Base-by-base conservation (phyloP, 1,284 basidiomycete genomes). In the Schizopora paradoxa region DNA sequence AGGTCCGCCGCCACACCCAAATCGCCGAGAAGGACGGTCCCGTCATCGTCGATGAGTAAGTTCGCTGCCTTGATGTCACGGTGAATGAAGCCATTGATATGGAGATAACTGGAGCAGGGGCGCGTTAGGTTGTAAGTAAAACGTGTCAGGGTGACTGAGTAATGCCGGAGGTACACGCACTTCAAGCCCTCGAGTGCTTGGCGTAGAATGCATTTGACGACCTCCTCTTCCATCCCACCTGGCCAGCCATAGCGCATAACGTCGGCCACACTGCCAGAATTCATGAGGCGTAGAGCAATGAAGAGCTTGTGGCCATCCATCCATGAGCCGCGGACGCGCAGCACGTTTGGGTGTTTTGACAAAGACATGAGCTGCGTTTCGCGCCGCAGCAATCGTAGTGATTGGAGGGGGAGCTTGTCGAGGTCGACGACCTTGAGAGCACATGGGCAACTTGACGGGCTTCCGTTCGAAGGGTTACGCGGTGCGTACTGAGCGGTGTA, bases 361-460 rank as follows among this genome's bases (percentile, higher is more conserved):
- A 94, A 73, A 2, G 88, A 91, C 91, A 94, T 94, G 37, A 94
- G 73, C 45, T 88, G 88, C 0, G 91, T 93, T 64, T 94, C 91
- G 43, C 88, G 73, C 53, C 84, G 81, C 7, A 92, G 73, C 31
- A 86, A 76, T 10, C 73, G 68, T 21, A 90, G 70, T 0, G 87
- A 77, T 38, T 72, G 74, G 1, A 69, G 82, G 1, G 83, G 79
- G 25, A 87, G 75, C 34, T 74, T 71, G 61, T 94, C 91, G 44
- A 94, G 79, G 60, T 94, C 89, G 45, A 93, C 78, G 43, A 94
- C 86, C 64, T 92, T 92, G 61, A 92, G 76, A 0, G 90, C 89
- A 55, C 86, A 90, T 5, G 85, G 77, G 29, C 74, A 69, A n/a
- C n/a, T n/a, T 18, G 65, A 52, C 5, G 72, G 64, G 21, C 53